Percentiles rank a stretch among this genome's conserved stretches.
Evolutionary conservation across 441 rosid species (phyloP).

Genomic region (Adansonia rubrostipa): DNA sequence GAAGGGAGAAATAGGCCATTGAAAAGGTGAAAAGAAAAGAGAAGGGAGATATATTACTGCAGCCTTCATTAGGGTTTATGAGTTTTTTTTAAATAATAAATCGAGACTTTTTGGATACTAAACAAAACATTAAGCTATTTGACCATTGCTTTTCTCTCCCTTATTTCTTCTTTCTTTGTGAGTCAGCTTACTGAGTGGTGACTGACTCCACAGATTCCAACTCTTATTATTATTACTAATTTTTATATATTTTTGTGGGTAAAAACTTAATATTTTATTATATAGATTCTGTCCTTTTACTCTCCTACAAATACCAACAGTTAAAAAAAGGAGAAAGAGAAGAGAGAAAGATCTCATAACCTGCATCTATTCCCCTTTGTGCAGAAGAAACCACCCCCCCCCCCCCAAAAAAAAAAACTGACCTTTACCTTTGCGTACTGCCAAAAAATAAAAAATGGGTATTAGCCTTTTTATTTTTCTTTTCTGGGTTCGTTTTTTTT

Average conservation of each 20-base stretch:
- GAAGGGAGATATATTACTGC: neutral
- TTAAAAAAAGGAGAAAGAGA: neutral
- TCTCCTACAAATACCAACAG: conserved; percentile 37
- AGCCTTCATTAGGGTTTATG: neutral
- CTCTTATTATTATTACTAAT: neutral
- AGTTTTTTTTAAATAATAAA: neutral
- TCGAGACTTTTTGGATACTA: neutral
- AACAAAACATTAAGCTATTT: conserved; percentile 13
- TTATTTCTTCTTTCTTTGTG: neutral
- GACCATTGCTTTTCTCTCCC: conserved; percentile 7
- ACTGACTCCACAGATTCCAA: neutral
- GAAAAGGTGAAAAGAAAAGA: neutral
- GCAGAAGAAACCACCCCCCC: too few species aligned
- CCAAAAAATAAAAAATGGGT: conserved; percentile 26
- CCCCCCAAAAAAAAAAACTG: neutral
- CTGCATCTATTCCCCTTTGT: neutral
- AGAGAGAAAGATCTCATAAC: conserved; percentile 18
- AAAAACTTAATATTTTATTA: neutral
- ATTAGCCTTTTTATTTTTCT: neutral
- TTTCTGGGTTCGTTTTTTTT: neutral
- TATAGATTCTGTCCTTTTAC: conserved; percentile 29
- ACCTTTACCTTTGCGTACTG: conserved; percentile 23
- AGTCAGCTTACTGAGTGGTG: conserved; percentile 27
- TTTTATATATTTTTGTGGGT: neutral
- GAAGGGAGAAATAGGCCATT: conserved; percentile 8